These are phyloP conservation scores for Saturnispora saitoi DNA, from an alignment of 805 yeast species.

Conservation along the genomic window DNA sequence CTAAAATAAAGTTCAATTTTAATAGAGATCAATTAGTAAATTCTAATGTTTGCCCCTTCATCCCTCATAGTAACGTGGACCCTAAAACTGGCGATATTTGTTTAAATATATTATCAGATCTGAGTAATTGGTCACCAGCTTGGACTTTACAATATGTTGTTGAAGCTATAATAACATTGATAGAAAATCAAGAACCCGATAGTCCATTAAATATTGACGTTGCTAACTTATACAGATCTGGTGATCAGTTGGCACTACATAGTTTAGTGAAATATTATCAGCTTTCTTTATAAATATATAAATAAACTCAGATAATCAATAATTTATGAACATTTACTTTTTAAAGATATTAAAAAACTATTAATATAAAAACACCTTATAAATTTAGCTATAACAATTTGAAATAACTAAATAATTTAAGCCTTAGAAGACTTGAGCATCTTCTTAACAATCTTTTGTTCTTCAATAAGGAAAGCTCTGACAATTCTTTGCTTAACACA, in stretches of 20 bases:
- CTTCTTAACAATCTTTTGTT: constrained; percentile 99
- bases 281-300: constrained; percentile 2
- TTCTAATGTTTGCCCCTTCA: constrained; percentile 18
- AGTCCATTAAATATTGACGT: constrained; percentile 65
- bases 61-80: constrained; percentile 43
- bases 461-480: constrained; percentile 99
- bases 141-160: constrained; percentile 53
- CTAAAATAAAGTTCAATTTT: constrained; percentile 37
- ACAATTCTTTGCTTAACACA: constrained; percentile 99
- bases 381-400: neutral
- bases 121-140: constrained; percentile 60
- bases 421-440: constrained; percentile 90
- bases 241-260: constrained; percentile 36
- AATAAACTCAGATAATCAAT: too few relatives aligned
- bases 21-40: constrained; percentile 10
- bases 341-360: neutral
- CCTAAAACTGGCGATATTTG: constrained; percentile 61
- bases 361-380: neutral
- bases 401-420: neutral
- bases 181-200: constrained; percentile 61
- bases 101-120: constrained; percentile 46
- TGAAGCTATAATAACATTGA: constrained; percentile 47
- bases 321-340: constrained; percentile 11
- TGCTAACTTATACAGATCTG: constrained; percentile 48
- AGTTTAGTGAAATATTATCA: constrained; percentile 35